Base-by-base conservation (phyloP, 441 rosid species). In the Bocquillonia castaneifolia region DNA sequence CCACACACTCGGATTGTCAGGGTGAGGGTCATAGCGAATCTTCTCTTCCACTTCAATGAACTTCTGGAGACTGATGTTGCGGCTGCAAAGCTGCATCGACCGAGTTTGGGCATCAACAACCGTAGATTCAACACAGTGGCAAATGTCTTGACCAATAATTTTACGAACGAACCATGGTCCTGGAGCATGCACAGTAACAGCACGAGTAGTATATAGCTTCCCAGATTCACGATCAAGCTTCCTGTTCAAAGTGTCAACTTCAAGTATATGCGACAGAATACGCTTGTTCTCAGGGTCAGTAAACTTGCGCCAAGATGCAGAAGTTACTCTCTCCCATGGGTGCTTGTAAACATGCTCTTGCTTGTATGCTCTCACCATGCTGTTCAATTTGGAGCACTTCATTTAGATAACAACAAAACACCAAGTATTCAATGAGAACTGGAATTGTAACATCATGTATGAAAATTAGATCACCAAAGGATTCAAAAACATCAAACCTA, bases 241-340 rank as follows among this genome's bases (percentile, higher is more conserved):
- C 5, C 58, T 83, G 82, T 80, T 88, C 84, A 91, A 77, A 8
- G 96, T 89, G 75, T 93, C 96, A 60, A 87, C 96, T 72, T 89
- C 96, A 32, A 86, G 93, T 59, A 93, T 75, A 48, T 91, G 96
- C 7, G 93, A 88, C 23, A 88, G 78, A n/a, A 86, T 85, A 1
- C 86, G 92, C 78, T 91, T 93, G 81, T 91, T 91, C 77, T 91
- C 97, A 10, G 96, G 91, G 64, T 93, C 96, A 28, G 95, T 76
- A 79, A 86, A 93, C 79, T 91, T 93, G 77, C 98, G 93, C 97
- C 98, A 93, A 14, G 96, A 91, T 28, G 95, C 99, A 25, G 98
- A 86, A 64, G 95, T 86, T 23, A 93, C 97, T 45, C 93, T 83
- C 73, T 89, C 99, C 99, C 98, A 93, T 6, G 97, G 97, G 71